Conservation (phyloP, 306 rosid species). For the Castanea mollissima region DNA sequence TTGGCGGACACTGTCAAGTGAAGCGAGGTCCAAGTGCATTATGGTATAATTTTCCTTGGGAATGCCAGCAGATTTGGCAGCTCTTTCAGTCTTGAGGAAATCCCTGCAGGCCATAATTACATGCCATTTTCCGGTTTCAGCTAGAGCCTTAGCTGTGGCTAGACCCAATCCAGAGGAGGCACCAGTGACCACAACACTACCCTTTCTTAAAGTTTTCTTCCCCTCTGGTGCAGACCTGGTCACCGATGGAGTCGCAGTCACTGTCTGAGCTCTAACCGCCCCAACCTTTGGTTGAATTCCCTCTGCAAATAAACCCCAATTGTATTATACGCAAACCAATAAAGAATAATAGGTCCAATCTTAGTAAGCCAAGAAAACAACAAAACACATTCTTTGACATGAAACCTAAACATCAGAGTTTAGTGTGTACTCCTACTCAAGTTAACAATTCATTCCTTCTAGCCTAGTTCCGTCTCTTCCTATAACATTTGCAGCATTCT, state of each 20-base stretch:
- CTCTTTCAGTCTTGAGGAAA: constrained; percentile 93
- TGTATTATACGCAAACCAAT: neutral
- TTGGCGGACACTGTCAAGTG: constrained; percentile 90
- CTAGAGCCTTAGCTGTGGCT: constrained; percentile 94
- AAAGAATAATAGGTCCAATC: neutral
- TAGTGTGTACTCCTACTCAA: neutral
- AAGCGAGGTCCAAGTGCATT: constrained; percentile 96
- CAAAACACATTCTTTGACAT: neutral
- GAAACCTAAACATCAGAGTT: too few species aligned
- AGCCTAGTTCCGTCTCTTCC: neutral
- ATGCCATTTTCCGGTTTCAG: constrained; percentile 97
- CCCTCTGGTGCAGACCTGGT: constrained; percentile 58
- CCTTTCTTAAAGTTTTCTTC: constrained; percentile 89
- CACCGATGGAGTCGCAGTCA: constrained; percentile 64
- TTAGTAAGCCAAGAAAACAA: neutral
- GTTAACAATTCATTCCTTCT: neutral
- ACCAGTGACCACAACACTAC: constrained; percentile 83
- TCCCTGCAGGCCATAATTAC: constrained; percentile 99
- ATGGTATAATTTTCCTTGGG: constrained; percentile 74
- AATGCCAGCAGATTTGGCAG: constrained; percentile 89
- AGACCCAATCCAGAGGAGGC: constrained; percentile 97
- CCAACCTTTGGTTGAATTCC: constrained; percentile 45
- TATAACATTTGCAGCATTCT: neutral
- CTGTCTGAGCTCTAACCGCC: constrained; percentile 66
- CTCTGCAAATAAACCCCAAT: constrained; percentile 35